phyloP scores from a whole-genome alignment of 371 early-diverging fungal species.

The Fennellomyces sp. region DNA sequence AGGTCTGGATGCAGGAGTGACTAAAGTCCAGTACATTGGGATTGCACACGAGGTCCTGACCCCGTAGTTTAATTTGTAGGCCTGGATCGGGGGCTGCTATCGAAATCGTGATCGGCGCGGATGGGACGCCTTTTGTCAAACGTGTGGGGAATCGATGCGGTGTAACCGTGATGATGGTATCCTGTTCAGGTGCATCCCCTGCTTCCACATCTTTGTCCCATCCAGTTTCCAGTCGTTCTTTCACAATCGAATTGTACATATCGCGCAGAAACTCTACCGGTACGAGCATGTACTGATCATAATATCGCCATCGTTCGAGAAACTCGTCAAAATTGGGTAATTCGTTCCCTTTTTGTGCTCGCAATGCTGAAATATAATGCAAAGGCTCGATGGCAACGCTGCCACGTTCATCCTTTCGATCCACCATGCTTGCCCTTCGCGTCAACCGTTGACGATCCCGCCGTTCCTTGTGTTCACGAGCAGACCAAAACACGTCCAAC shows the following conservation, averaged over 20 bases:
- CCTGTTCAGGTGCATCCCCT: conserved; percentile 23
- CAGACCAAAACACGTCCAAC: conserved; percentile 52
- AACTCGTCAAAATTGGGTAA: conserved; percentile 39
- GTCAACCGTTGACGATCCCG: conserved; percentile 32
- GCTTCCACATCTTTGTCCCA: conserved; percentile 42
- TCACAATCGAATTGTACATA: conserved; percentile 51
- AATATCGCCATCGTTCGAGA: conserved; percentile 48
- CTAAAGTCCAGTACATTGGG: conserved; percentile 67
- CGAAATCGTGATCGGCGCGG: conserved; percentile 60
- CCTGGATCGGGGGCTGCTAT: conserved; percentile 65
- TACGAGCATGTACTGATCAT: conserved; percentile 48
- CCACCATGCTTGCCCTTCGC: conserved; percentile 35
- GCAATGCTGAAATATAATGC: conserved; percentile 43
- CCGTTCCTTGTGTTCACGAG: conserved; percentile 43
- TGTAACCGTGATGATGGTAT: conserved; percentile 40
- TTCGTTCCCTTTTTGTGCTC: conserved; percentile 25
- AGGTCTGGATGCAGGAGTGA: conserved; percentile 55
- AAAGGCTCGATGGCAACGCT: conserved; percentile 43
- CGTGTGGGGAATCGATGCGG: conserved; percentile 61
- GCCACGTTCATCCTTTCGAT: conserved; percentile 25
- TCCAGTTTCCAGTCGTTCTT: conserved; percentile 60
- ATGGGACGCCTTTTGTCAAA: conserved; percentile 60
- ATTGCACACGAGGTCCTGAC: conserved; percentile 60
- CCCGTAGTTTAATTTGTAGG: conserved; percentile 65
- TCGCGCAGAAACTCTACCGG: conserved; percentile 51